Evolutionary conservation across 495 filamentous ascomycete species (phyloP).

Genomic region (Aspergillus ellipticus): DNA sequence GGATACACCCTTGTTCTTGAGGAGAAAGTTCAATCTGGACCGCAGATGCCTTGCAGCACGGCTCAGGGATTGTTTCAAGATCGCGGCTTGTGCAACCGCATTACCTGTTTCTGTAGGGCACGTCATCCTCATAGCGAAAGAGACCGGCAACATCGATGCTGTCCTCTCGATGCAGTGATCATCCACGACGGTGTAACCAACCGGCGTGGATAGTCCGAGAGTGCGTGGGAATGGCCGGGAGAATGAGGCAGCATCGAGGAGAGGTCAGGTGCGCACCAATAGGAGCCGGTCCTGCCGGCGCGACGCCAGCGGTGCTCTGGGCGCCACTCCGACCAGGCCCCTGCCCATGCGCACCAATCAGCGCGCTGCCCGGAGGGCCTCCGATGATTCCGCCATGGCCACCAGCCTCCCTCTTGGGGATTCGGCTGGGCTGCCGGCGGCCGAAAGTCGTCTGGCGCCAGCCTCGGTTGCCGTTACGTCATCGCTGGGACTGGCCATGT

Average conservation of each 20-base stretch:
- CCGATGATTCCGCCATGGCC: neutral
- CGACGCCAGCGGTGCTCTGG: neutral
- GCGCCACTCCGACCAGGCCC: neutral
- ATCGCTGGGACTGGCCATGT: no score
- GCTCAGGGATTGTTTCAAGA: no score
- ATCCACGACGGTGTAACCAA: no score
- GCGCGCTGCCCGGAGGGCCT: neutral
- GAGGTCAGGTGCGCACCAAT: neutral
- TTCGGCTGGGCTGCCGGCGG: neutral
- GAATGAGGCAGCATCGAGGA: neutral
- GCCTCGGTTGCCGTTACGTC: neutral
- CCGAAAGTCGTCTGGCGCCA: neutral
- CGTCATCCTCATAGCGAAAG: no score
- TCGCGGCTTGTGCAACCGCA: no score
- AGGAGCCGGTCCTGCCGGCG: neutral
- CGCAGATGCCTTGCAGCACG: no score
- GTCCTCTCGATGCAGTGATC: no score
- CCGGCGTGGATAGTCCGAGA: no score
- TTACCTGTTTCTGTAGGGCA: no score
- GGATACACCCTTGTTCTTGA: no score
- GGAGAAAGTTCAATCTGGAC: no score
- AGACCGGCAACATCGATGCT: no score
- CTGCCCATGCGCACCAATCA: neutral
- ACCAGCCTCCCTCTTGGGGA: neutral
- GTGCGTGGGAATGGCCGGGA: neutral